Base-by-base conservation (phyloP, 129 eudicot genomes). In the Glebionis coronaria region DNA sequence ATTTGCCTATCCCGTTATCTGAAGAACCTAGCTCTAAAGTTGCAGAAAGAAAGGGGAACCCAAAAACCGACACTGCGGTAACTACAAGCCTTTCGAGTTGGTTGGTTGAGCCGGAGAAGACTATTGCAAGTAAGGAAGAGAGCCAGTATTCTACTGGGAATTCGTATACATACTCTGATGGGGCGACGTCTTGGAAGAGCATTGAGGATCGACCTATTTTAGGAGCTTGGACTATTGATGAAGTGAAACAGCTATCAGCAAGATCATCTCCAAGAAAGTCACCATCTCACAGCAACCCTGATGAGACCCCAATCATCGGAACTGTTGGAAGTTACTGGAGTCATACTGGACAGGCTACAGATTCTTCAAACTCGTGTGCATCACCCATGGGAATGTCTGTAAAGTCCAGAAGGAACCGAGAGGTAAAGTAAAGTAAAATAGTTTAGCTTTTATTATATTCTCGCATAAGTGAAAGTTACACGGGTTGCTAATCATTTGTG, bases 41-140 rank as follows among this genome's bases (percentile, higher is more conserved):
- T 25, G 52, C 40, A 19, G 73, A 27, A 52, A 28, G 2, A 40
- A 61, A 56, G 54, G 72, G 65, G 56, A 78, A 67, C 15, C 68
- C 58, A 28, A 31, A 63, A 16, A 35, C 19, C 7, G 21, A 73
- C 15, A 29, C 74, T 67, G 80, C 76, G 7, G 87, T 82, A 25
- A 87, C 83, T 63, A 79, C 95, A 29, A 90, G 95, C 57, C 95
- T 90, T 66, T 90, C 97, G 9, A 82, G 90, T 66, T 90, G 97
- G 97, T 76, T 90, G 50, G 77, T 68, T 53, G 85, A 72, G n/a
- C 70, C 87, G 3, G 76, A 79, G n/a, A 76, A 71, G 72, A 64
- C 81, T 18, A 55, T 69, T 27, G 69, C 20, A 28, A 69, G 70
- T 61, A 76, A 70, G 46, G 74, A 54, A 68, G 79, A 67, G 27